These are phyloP conservation scores for Volvariella volvacea DNA, from an alignment of 1,284 basidiomycete species.

Conservation along the genomic window DNA sequence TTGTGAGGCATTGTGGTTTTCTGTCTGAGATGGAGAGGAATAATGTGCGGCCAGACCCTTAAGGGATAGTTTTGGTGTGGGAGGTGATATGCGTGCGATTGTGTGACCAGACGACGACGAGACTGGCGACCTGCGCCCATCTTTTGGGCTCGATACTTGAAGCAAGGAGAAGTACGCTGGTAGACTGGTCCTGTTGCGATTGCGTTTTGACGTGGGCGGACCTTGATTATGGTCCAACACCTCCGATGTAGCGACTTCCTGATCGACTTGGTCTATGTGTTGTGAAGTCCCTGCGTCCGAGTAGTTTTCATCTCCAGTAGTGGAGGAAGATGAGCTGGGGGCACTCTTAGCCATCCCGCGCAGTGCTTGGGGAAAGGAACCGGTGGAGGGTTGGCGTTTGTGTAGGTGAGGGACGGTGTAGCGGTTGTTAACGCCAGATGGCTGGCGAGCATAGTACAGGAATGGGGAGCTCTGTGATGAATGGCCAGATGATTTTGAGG, in stretches of 20 bases:
- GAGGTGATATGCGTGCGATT: constrained; percentile 44
- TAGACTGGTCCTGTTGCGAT: constrained; percentile 64
- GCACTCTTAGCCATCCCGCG: constrained; percentile 38
- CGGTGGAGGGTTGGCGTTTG: constrained; percentile 39
- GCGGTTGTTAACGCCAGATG: constrained; percentile 63
- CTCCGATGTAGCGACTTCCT: constrained; percentile 20
- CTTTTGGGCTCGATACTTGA: constrained; percentile 37
- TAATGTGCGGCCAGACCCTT: constrained; percentile 13
- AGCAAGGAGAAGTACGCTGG: constrained; percentile 73
- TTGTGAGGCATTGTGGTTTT: constrained; percentile 19
- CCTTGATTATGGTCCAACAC: constrained; percentile 13
- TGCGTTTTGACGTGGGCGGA: constrained; percentile 42
- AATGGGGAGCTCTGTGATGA: constrained; percentile 25
- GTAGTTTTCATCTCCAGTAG: constrained; percentile 38
- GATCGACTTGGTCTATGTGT: constrained; percentile 30
- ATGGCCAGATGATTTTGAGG: constrained; percentile 31
- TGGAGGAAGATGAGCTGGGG: constrained; percentile 30
- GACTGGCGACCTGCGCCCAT: constrained; percentile 31
- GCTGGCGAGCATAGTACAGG: constrained; percentile 63
- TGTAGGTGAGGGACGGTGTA: constrained; percentile 53
- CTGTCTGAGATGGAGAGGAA: constrained; percentile 15
- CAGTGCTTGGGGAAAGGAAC: constrained; percentile 31
- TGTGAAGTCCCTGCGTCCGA: constrained; percentile 33
- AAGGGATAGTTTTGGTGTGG: constrained; percentile 45
- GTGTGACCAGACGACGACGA: constrained; percentile 44